A percentile compares a stretch with the other conserved stretches of the same genome.
phyloP scores from a whole-genome alignment of 345 rosid genomes.

The Pistacia vera region DNA sequence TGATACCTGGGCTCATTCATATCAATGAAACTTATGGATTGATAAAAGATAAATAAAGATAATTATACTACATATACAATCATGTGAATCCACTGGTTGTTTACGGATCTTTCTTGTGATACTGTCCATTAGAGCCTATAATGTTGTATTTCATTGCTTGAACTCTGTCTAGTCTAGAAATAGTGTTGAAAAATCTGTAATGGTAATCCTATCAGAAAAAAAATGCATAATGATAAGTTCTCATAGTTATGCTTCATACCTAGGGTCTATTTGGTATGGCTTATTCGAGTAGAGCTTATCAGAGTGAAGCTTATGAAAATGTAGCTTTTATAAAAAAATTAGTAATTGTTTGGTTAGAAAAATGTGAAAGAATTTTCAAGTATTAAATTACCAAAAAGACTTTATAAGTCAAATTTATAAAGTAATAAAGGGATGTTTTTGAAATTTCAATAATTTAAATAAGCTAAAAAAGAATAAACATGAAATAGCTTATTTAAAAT shows the following conservation, averaged over 20 bases:
- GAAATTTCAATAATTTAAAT: too few species aligned
- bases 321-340: too few species aligned
- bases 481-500: too few species aligned
- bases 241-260: not conserved
- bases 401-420: too few species aligned
- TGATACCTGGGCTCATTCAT: not conserved
- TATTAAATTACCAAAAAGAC: too few species aligned
- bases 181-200: not conserved
- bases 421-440: too few species aligned
- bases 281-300: too few species aligned
- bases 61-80: not conserved
- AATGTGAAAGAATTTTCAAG: too few species aligned
- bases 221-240: not conserved
- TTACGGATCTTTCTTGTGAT: not conserved
- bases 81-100: slow-evolving; percentile 9
- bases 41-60: not conserved
- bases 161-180: not conserved
- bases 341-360: too few species aligned
- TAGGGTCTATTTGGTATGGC: too few species aligned
- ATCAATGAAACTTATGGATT: not conserved
- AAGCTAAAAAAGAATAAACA: too few species aligned
- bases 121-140: not conserved
- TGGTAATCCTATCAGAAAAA: not conserved
- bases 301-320: too few species aligned
- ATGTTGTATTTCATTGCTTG: not conserved